Percentiles rank a stretch among this genome's conserved stretches.
Evolutionary conservation across 1,284 basidiomycete genomes (phyloP).

Genomic region (Neonothopanus nambi): DNA sequence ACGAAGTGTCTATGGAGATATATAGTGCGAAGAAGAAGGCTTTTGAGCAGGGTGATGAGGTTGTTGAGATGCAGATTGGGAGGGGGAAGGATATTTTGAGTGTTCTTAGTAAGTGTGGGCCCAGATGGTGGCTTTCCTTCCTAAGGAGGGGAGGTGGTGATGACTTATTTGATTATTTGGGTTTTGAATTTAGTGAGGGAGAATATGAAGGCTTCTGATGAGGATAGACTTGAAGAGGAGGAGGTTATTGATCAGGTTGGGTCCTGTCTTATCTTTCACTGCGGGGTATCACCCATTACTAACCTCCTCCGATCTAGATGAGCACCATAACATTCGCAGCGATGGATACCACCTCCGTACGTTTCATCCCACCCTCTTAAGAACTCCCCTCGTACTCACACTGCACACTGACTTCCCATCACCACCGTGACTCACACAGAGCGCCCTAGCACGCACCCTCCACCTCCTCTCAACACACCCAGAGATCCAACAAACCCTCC

Average conservation of each 20-base stretch:
- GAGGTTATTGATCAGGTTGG: too few relatives aligned
- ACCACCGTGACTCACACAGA: neutral
- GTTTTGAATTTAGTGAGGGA: conserved; percentile 4
- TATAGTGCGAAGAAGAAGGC: conserved; percentile 34
- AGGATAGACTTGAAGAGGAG: conserved; percentile 9
- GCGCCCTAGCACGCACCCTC: conserved; percentile 36
- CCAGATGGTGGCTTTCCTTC: neutral
- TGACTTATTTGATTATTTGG: neutral
- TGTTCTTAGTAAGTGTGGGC: conserved; percentile 36
- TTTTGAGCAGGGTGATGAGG: conserved; percentile 34
- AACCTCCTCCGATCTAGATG: too few relatives aligned
- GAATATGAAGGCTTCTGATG: conserved; percentile 7
- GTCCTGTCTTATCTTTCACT: too few relatives aligned
- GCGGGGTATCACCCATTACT: too few relatives aligned
- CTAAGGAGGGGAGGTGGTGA: too few relatives aligned
- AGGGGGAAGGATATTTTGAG: conserved; percentile 48
- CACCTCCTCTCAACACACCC: conserved; percentile 33
- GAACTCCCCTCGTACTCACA: neutral
- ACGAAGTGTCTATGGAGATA: neutral
- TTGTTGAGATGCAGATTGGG: conserved; percentile 29
- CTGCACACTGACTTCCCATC: neutral
- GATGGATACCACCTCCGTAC: conserved; percentile 30
- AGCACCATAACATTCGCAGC: conserved; percentile 31
- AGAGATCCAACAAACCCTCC: conserved; percentile 35
- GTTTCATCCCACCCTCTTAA: neutral